Conservation (phyloP, 1,139 yeast genomes). For the Suhomyces ambrosiae region DNA sequence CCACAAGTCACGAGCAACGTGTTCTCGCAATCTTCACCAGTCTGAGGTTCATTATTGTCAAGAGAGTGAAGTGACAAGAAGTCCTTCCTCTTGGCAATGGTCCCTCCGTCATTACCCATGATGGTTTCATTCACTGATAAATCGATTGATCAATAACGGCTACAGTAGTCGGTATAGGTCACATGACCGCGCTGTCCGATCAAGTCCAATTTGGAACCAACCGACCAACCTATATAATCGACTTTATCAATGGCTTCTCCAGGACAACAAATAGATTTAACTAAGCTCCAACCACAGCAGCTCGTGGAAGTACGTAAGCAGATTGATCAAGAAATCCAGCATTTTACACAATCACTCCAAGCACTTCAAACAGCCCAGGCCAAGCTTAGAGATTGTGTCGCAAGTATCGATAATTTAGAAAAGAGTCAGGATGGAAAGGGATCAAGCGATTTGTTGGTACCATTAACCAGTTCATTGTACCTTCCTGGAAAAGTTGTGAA, state of each 20-base stretch:
- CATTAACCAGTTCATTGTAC: constrained; percentile 85
- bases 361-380: constrained; percentile 83
- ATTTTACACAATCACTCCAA: constrained; percentile 78
- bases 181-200: background rate
- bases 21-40: constrained; percentile 11
- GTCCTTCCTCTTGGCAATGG: constrained; percentile 50
- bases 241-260: constrained; percentile 8
- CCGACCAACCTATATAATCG: background rate
- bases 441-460: constrained; percentile 67
- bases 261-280: constrained; percentile 51
- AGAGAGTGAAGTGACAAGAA: constrained; percentile 31
- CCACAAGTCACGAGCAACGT: constrained; percentile 23
- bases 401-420: constrained; percentile 64
- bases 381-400: constrained; percentile 80
- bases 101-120: constrained; percentile 57
- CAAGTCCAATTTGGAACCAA: no score
- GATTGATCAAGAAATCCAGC: constrained; percentile 83
- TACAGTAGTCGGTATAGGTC: no score
- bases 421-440: constrained; percentile 31
- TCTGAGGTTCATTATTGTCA: constrained; percentile 1
- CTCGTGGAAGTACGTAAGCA: constrained; percentile 80
- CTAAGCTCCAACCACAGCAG: constrained; percentile 78
- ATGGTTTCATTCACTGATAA: background rate
- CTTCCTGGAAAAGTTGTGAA: constrained; percentile 78
- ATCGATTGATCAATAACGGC: no score